These are phyloP conservation scores for Phlegmacium glaucopus DNA, from an alignment of 768 basidiomycete species.

Conservation along the genomic window DNA sequence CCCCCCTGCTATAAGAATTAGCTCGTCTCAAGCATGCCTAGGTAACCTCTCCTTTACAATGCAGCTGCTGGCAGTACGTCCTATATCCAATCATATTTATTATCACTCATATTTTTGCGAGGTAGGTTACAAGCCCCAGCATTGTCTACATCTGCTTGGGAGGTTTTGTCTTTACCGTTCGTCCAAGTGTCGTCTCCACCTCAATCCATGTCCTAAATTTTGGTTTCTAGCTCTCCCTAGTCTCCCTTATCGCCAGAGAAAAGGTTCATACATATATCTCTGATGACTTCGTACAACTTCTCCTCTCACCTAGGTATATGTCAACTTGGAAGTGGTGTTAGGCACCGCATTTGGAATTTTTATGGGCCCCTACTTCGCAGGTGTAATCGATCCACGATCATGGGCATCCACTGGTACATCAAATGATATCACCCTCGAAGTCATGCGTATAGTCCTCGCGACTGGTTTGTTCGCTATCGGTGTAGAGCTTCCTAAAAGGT, in stretches of 20 bases:
- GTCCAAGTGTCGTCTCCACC: conserved; percentile 5
- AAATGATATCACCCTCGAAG: conserved; percentile 86
- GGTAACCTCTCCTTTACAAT: conserved; percentile 1
- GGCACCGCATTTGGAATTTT: conserved; percentile 69
- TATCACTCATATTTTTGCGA: conserved; percentile 21
- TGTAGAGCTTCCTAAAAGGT: conserved; percentile 95
- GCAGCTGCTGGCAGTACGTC: conserved; percentile 31
- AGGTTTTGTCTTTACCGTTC: conserved; percentile 43
- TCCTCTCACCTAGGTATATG: conserved; percentile 52
- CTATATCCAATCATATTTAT: conserved; percentile 4
- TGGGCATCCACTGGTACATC: conserved; percentile 52
- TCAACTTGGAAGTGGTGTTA: conserved; percentile 86
- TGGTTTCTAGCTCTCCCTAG: conserved; percentile 66
- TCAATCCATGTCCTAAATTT: not conserved
- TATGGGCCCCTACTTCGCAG: conserved; percentile 70
- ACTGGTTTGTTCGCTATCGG: conserved; percentile 98
- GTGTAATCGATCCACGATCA: conserved; percentile 70
- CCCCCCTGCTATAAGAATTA: too few species aligned
- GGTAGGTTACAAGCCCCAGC: conserved; percentile 48
- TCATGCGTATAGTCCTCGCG: conserved; percentile 89
- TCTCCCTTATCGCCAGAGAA: conserved; percentile 82
- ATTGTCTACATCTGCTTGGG: conserved; percentile 64
- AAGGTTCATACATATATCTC: conserved; percentile 39
- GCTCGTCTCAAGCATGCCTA: too few species aligned
- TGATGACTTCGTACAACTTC: not conserved